phyloP scores from a whole-genome alignment of 2,329 filamentous ascomycete genomes.

The Penicillium sclerotiorum region DNA sequence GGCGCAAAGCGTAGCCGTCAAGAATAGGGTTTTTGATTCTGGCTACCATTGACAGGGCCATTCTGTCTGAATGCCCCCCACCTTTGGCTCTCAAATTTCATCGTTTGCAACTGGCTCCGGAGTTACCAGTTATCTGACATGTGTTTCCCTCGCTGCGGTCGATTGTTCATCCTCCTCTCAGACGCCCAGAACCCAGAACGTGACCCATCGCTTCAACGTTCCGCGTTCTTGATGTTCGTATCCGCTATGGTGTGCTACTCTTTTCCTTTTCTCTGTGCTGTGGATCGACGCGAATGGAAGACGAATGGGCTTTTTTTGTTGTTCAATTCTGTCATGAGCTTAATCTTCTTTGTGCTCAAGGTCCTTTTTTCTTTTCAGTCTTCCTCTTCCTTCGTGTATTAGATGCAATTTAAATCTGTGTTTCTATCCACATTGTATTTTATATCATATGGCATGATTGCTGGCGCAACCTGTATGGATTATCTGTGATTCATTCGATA shows the following conservation, averaged over 20 bases:
- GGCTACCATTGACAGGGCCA: too few species aligned
- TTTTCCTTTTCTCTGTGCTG: too few species aligned
- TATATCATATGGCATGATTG: slow-evolving; percentile 5
- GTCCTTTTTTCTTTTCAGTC: neutral
- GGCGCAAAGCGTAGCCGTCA: slow-evolving; percentile 77
- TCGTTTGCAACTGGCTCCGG: slow-evolving; percentile 5
- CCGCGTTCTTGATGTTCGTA: too few species aligned
- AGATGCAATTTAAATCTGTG: slow-evolving; percentile 21
- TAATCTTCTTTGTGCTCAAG: neutral
- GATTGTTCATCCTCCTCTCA: neutral
- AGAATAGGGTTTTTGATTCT: slow-evolving; percentile 54
- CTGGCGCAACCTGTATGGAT: slow-evolving; percentile 1
- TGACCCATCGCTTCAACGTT: too few species aligned
- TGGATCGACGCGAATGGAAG: neutral
- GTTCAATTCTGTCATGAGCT: neutral
- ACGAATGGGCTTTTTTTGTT: neutral
- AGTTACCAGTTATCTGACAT: neutral
- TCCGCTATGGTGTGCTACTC: too few species aligned
- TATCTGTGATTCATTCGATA: too few species aligned
- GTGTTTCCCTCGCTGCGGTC: neutral
- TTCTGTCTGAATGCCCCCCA: neutral
- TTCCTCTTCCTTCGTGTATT: slow-evolving; percentile 15
- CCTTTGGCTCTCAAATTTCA: slow-evolving; percentile 7
- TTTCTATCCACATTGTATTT: slow-evolving; percentile 11
- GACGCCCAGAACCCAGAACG: neutral